Base-by-base conservation (phyloP, 768 basidiomycete species). In the Rossbeevera mucosa region DNA sequence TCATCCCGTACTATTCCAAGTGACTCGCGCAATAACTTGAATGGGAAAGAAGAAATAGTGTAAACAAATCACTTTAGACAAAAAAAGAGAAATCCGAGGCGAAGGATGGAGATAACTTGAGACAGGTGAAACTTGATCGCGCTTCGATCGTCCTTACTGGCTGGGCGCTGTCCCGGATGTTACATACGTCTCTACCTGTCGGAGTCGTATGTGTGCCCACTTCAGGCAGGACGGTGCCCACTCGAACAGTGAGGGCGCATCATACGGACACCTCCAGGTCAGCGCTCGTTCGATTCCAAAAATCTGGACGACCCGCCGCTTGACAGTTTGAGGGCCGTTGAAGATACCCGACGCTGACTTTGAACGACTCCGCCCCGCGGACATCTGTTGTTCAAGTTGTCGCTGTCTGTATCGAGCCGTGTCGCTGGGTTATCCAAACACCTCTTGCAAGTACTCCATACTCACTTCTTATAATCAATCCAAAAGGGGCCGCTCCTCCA, bases 311-410 rank as follows among this genome's bases (percentile, higher is more conserved):
- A 8, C 43, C 9, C 4, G 18, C 9, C 4, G 18, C 5, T 44
- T 31, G 55, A 49, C 49, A 51, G 49, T 57, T 57, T 52, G 41
- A 33, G 26, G 31, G 20, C 8, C n/a, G n/a, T 22, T 45, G 40
- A 21, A 7, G 21, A 40, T 31, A 30, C n/a, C 21, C 42, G 31
- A 36, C 43, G 40, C 43, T 18, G 29, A 48, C 46, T 56, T 21
- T 18, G 22, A 24, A 29, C 44, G 18, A 36, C 6, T 26, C 18
- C 30, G 16, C 14, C 45, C 50, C 50, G 56, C 56, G 46, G 46
- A 33, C 14, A 25, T 22, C 24, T 42, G 12, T 8, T 18, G 16
- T 24, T 20, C n/a, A n/a, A n/a, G 36, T 38, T 18, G n/a, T n/a
- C n/a, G n/a, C n/a, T n/a, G n/a, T n/a, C n/a, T n/a, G n/a, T n/a